Base-by-base conservation (phyloP, 2,329 filamentous ascomycete species). In the Basipetospora chlamydospora region DNA sequence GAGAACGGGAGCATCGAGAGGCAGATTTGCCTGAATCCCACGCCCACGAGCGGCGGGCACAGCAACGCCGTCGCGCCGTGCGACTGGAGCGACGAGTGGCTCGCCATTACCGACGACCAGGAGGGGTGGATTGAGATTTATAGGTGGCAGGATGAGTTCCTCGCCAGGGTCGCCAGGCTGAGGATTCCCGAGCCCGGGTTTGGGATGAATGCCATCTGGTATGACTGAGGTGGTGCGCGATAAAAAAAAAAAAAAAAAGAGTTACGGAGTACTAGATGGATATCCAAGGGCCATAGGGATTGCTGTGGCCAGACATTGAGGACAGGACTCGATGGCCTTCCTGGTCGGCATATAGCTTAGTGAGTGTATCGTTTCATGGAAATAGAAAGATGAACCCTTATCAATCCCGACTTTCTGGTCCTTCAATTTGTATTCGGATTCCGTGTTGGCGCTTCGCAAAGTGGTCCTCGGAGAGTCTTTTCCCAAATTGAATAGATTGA, bases 121-220 rank as follows among this genome's bases (percentile, higher is more conserved):
- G 74, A 86, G 46, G 85, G 85, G 5, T 88, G 80, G 61, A 60
- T 93, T 15, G 85, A 93, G 61, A 82, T 93, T 39, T 92, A 92
- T 54, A 67, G 84, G 37, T 93, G 84, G 81, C 68, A 79, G 44
- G 78, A 86, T 40, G 84, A 90, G 64, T 83, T 79, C 47, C 59
- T 93, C 37, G 78, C 74, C 2, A 64, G 84, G 3, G 84, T 92
- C 6, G 84, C 84, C 12, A 67, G 81, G 43, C 64, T 82, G 43
- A 75, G 83, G 46, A 77, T 92, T 26, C 75, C 77, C 5, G 85
- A 92, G 61, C 82, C 81, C n/a, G 85, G 85, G 2, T 93, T 93
- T 54, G 84, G 84, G 2, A 93, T 93, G 85, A 93, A 93, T 59
- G 84, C 84, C n/a, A 86, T 92, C 43, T 93, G 85, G 85, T 90